Conservation (phyloP, 2,329 filamentous ascomycete genomes). For the Cordyceps tenuipes region DNA sequence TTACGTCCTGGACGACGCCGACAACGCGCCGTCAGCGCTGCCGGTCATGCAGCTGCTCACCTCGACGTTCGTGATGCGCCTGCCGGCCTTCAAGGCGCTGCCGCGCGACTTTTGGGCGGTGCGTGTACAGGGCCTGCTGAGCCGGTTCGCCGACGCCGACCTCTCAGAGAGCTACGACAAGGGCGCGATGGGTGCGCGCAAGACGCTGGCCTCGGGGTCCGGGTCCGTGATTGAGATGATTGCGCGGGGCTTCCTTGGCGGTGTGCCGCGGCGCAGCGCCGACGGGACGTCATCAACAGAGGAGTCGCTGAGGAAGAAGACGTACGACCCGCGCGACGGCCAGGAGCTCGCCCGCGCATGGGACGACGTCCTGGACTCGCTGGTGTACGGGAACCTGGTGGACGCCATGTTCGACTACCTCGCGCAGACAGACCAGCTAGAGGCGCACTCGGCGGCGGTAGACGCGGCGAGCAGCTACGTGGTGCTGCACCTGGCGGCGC, state of each 20-base stretch:
- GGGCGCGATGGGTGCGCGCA: slow-evolving; percentile 63
- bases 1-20: not conserved
- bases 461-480: slow-evolving; percentile 57
- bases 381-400: slow-evolving; percentile 60
- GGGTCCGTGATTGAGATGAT: slow-evolving; percentile 63
- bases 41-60: slow-evolving; percentile 64
- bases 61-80: slow-evolving; percentile 52
- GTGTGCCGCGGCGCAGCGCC: slow-evolving; percentile 24
- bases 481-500: slow-evolving; percentile 63
- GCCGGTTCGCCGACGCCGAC: slow-evolving; percentile 56
- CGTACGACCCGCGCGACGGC: slow-evolving; percentile 51
- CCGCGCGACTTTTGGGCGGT: slow-evolving; percentile 56
- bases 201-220: slow-evolving; percentile 64
- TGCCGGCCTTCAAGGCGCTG: slow-evolving; percentile 59
- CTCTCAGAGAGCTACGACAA: slow-evolving; percentile 79
- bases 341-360: slow-evolving; percentile 56
- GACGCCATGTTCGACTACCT: slow-evolving; percentile 57
- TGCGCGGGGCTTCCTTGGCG: slow-evolving; percentile 57
- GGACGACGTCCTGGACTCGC: slow-evolving; percentile 55
- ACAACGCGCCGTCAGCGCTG: slow-evolving; percentile 34
- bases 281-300: slow-evolving; percentile 10
- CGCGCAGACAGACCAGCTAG: slow-evolving; percentile 51
- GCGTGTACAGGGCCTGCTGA: slow-evolving; percentile 51
- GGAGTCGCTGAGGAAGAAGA: slow-evolving; percentile 13
- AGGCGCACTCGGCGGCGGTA: slow-evolving; percentile 53